Conservation (phyloP, 805 yeast genomes). For the Kluyveromyces nonfermentans region DNA sequence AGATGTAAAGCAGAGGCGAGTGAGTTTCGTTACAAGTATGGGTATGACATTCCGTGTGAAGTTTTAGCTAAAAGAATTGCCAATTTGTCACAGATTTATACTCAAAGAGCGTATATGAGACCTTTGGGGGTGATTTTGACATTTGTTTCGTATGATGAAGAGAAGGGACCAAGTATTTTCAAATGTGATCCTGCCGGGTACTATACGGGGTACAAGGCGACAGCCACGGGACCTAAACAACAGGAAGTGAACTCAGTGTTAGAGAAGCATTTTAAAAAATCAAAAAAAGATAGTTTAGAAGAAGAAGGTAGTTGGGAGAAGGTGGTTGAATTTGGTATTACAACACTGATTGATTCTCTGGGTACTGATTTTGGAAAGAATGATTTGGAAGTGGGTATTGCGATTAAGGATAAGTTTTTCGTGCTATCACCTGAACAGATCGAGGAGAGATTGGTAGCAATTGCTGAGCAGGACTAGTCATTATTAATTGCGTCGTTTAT, state of each 20-base stretch:
- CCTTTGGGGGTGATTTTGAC: slow-evolving; percentile 93
- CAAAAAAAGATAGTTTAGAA: slow-evolving; percentile 29
- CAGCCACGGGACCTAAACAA: slow-evolving; percentile 94
- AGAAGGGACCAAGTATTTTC: slow-evolving; percentile 77
- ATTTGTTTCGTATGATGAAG: slow-evolving; percentile 81
- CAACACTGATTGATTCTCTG: slow-evolving; percentile 74
- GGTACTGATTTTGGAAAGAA: slow-evolving; percentile 91
- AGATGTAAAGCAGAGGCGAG: slow-evolving; percentile 95
- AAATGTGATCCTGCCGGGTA: slow-evolving; percentile 98
- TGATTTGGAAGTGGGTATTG: slow-evolving; percentile 90
- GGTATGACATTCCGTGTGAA: slow-evolving; percentile 95
- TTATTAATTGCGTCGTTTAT: background rate
- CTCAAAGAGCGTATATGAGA: slow-evolving; percentile 98
- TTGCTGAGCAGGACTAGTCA: slow-evolving; percentile 86
- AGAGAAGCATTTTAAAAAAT: slow-evolving; percentile 82
- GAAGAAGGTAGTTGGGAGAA: slow-evolving; percentile 71
- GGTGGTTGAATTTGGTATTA: slow-evolving; percentile 83
- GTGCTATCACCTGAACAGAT: slow-evolving; percentile 75
- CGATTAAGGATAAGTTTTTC: slow-evolving; percentile 61
- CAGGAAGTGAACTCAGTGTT: slow-evolving; percentile 86
- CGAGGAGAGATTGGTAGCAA: slow-evolving; percentile 86
- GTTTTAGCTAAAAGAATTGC: slow-evolving; percentile 92
- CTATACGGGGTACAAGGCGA: slow-evolving; percentile 81
- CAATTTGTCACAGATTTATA: slow-evolving; percentile 86
- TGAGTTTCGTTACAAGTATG: slow-evolving; percentile 87